Base-by-base conservation (phyloP, 257 asterid species). In the Ajuga chamaepitys region DNA sequence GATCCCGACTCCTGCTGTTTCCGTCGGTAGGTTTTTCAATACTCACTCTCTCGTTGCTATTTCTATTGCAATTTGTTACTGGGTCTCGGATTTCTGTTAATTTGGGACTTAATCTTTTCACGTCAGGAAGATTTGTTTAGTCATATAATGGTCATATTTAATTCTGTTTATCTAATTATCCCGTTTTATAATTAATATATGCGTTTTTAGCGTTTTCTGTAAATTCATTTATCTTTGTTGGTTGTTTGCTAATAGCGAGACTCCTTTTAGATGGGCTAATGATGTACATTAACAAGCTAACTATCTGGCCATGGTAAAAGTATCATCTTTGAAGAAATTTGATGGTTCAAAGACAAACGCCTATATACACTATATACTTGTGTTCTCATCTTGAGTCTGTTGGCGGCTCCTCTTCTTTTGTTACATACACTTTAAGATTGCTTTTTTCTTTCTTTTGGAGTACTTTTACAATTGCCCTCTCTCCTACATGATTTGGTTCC, bases 1-100 rank as follows among this genome's bases (percentile, higher is more conserved):
- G 51, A 68, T 35, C 74, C 60, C 78, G 44, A 44, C 14, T 48
- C 34, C 75, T 9, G 46, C 48, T 54, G 38, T 24, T 45, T 42
- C 35, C 54, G 45, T 41, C 65, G 64, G 72, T 67, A 54, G 7
- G 67, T 14, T 10, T 44, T 13, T 5, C 3, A 9, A 18, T 24
- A 16, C 46, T 20, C 22, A 5, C 30, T 8, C 7, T 26, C n/a
- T 7, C 14, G 2, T n/a, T 30, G 7, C 41, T 13, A 14, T 9
- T 30, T 42, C 8, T 21, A 48, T 52, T 52, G 51, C 62, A 5
- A 13, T 45, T 25, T 47, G 2, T 20, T 26, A 40, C 24, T 71
- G 26, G 9, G 16, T 35, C 26, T 26, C n/a, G 42, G 50, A n/a
- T 44, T 44, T 45, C n/a, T n/a, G n/a, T n/a, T n/a, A n/a, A n/a